Percentiles rank a stretch among this genome's conserved stretches.
Conservation (phyloP, 2,329 filamentous ascomycete genomes). For the Nigrospora oryzae region DNA sequence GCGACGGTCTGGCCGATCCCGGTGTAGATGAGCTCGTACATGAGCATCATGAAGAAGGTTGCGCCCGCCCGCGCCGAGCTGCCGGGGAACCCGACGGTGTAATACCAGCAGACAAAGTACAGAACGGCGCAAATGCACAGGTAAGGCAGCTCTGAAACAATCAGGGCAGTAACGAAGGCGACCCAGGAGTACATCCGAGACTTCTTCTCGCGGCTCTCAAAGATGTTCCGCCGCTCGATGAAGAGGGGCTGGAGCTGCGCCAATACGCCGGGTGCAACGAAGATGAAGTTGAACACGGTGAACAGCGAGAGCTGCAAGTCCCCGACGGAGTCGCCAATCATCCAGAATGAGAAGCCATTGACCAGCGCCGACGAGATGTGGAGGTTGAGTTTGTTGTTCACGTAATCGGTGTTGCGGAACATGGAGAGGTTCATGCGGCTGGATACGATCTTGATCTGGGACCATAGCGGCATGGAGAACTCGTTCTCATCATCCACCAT, state of each 20-base stretch:
- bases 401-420: constrained; percentile 68
- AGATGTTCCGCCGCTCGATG: constrained; percentile 62
- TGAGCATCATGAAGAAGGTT: constrained; percentile 69
- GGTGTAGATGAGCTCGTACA: constrained; percentile 69
- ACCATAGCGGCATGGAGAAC: constrained; percentile 56
- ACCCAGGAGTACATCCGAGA: constrained; percentile 71
- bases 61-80: constrained; percentile 23
- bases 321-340: constrained; percentile 53
- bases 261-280: constrained; percentile 62
- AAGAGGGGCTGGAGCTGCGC: constrained; percentile 70
- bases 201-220: constrained; percentile 65
- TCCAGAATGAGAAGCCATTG: constrained; percentile 73
- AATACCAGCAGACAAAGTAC: constrained; percentile 61
- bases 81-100: neutral
- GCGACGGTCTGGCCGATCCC: constrained; percentile 80
- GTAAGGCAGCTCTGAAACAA: constrained; percentile 66
- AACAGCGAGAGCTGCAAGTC: constrained; percentile 76
- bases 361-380: constrained; percentile 65
- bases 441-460: constrained; percentile 59
- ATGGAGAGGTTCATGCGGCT: constrained; percentile 64
- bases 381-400: constrained; percentile 70
- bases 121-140: constrained; percentile 55
- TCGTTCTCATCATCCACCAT: constrained; percentile 24
- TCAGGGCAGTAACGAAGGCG: constrained; percentile 65
- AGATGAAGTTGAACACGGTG: constrained; percentile 56